phyloP scores from a whole-genome alignment of 805 yeast genomes.

The Kazachstania kunashirensis region DNA sequence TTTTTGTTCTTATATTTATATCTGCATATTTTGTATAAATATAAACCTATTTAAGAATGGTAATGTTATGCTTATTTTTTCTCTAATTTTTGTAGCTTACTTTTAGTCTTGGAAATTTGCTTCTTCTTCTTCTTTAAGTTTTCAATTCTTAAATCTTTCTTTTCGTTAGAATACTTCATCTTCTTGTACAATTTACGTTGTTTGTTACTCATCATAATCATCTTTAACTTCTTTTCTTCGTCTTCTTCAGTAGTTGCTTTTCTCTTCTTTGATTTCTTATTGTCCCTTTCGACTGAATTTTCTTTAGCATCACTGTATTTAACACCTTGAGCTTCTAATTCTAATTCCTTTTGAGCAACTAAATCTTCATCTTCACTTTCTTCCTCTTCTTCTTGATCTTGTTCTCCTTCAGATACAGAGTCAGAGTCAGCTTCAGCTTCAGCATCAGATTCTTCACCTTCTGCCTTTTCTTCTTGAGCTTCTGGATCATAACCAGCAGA shows the following conservation, averaged over 20 bases:
- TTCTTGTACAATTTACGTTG: conserved; percentile 88
- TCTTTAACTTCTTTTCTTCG: conserved; percentile 82
- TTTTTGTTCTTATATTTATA: too few species aligned
- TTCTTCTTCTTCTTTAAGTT: conserved; percentile 58
- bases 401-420: conserved; percentile 42
- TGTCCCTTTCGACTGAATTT: conserved; percentile 26
- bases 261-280: conserved; percentile 32
- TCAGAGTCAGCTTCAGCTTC: conserved; percentile 36
- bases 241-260: conserved; percentile 39
- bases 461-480: conserved; percentile 35
- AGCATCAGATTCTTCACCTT: conserved; percentile 34
- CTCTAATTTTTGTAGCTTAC: conserved; percentile 31
- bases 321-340: conserved; percentile 84
- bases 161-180: conserved; percentile 85
- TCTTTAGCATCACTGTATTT: conserved; percentile 53
- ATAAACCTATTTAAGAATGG: neutral
- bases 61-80: conserved; percentile 11
- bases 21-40: too few species aligned
- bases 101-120: conserved; percentile 57
- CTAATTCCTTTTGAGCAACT: conserved; percentile 69
- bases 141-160: conserved; percentile 70
- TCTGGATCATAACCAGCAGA: conserved; percentile 82
- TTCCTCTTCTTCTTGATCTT: conserved; percentile 40
- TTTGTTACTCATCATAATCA: conserved; percentile 96
- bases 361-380: conserved; percentile 49